phyloP scores from a whole-genome alignment of 208 protist genomes.

The Leishmania guyanensis region DNA sequence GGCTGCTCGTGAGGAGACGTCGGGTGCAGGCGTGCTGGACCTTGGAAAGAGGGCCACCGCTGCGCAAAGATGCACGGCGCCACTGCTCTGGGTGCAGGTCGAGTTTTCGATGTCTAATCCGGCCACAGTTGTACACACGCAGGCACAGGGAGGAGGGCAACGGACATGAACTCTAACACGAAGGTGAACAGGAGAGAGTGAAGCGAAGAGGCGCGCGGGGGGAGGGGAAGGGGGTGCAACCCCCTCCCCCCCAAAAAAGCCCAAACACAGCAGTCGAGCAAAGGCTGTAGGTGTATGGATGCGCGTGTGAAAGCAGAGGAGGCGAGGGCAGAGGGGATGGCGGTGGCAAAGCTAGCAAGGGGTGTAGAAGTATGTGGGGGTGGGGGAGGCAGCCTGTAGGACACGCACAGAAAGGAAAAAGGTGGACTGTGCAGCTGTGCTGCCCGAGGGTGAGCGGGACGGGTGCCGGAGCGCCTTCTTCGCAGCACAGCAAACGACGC shows the following conservation, averaged over 20 bases:
- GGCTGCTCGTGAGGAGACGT: neutral
- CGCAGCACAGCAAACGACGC: neutral
- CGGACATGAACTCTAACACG: neutral
- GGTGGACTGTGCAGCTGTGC: neutral
- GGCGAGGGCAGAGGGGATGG: neutral
- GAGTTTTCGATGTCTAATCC: neutral
- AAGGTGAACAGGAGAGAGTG: neutral
- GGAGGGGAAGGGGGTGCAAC: neutral
- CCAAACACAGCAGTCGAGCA: neutral
- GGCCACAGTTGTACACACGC: neutral
- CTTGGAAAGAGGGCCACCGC: neutral
- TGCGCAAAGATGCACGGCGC: neutral
- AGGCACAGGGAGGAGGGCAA: neutral
- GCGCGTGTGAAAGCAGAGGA: neutral
- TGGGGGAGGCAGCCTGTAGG: neutral
- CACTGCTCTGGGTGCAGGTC: neutral
- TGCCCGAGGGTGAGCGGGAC: neutral
- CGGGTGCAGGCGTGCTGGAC: neutral
- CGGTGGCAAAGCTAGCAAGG: neutral
- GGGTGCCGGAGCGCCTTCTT: neutral
- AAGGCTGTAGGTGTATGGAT: neutral
- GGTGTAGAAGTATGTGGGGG: neutral
- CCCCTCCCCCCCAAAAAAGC: neutral
- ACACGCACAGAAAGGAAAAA: neutral
- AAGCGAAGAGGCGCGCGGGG: neutral